Base-by-base conservation (phyloP, 1,284 basidiomycete genomes). In the Trichosporon faecale region DNA sequence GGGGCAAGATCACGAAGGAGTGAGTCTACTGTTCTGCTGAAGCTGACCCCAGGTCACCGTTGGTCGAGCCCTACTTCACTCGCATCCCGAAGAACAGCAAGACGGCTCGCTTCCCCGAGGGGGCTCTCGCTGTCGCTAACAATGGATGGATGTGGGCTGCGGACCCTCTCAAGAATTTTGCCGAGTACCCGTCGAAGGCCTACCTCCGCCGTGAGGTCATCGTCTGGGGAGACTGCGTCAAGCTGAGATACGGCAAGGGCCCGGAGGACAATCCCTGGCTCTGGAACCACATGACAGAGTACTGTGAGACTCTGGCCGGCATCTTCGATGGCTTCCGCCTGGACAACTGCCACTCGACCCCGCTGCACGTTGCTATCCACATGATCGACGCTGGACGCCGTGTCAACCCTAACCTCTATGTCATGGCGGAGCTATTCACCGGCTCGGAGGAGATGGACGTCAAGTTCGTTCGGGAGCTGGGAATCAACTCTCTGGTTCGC, bases 81-180 rank as follows among this genome's bases (percentile, higher is more conserved):
- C 90, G 94, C 57, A 81, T 96, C 18, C 85, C 88, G 9, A 85
- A 86, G 6, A 86, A 85, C 72, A 75, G 72, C 4, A 85, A 84
- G 25, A 88, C 88, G 1, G 83, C 88, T 65, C 87, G 88, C 64
- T 85, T 87, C 72, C 89, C 94, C 70, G 88, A 91, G 1, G 80
- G 86, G 23, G 86, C 88, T 9, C 91, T 95, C 77, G 90, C 92
- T 0, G 85, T 98, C 33, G 96, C 96, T 5, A 98, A 98, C 84
- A 99, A 99, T 78, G 96, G 96, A 7, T 99, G 96, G 96, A 96
- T 99, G 76, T 99, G 96, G 96, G 87, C 91, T 70, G 95, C 96
- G 1, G 91, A 99, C 81, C 96, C 96, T 0, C 87, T 99, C 23
- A 87, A 90, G 74, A 97, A 98, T 85, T 99, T 99, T 84, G 96